These are phyloP conservation scores for Ceriops decandra DNA, from an alignment of 345 rosid species.

Conservation along the genomic window DNA sequence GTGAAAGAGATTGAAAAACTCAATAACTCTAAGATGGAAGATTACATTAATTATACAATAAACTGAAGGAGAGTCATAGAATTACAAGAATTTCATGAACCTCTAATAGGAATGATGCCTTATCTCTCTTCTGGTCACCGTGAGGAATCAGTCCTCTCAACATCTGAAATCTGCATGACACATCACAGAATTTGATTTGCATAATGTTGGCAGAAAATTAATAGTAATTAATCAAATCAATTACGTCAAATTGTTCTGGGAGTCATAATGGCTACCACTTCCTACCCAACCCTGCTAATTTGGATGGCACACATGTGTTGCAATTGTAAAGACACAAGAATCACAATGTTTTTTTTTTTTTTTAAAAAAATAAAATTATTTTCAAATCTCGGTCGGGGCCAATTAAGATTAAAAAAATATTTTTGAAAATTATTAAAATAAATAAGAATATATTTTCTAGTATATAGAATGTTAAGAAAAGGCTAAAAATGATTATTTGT, in stretches of 20 bases:
- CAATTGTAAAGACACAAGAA: too few species aligned
- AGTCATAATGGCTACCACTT: not conserved
- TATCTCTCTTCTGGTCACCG: constrained; percentile 89
- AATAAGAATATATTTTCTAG: too few species aligned
- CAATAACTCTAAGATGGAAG: constrained; percentile 8
- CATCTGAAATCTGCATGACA: constrained; percentile 72
- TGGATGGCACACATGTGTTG: too few species aligned
- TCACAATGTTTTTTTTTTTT: too few species aligned
- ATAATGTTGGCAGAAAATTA: constrained; percentile 1
- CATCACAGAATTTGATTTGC: not conserved
- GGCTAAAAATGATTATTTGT: too few species aligned
- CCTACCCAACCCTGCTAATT: not conserved
- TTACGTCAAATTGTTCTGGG: not conserved
- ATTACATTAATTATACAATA: not conserved
- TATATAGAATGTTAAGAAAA: too few species aligned
- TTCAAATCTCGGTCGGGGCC: too few species aligned
- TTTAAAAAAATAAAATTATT: too few species aligned
- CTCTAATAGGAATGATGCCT: constrained; percentile 95
- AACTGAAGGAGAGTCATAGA: not conserved
- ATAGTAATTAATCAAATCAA: not conserved
- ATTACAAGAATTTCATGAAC: constrained; percentile 28
- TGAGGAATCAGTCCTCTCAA: constrained; percentile 84
- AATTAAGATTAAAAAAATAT: too few species aligned
- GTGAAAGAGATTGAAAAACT: constrained; percentile 9
- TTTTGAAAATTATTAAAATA: too few species aligned